A percentile compares a stretch with the other conserved stretches of the same genome.
Evolutionary conservation across 1,284 basidiomycete genomes (phyloP).

Genomic region (Microbotryum intermedium): DNA sequence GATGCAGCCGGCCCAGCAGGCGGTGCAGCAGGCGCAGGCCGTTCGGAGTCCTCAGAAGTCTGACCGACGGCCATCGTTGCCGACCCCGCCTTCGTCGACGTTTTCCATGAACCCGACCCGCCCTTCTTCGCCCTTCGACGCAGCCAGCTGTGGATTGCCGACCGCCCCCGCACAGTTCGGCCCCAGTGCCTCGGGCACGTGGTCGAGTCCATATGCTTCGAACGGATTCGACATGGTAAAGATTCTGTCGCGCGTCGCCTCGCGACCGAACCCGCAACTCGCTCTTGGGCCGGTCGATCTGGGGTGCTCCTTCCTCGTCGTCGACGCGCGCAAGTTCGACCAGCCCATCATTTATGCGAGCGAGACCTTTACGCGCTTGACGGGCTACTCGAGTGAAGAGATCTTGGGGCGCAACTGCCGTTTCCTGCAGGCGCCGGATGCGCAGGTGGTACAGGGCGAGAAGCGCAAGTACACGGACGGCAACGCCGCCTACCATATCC

Average conservation of each 20-base stretch:
- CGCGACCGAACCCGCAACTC: conserved; percentile 64
- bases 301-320: conserved; percentile 79
- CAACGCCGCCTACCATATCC: conserved; percentile 53
- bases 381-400: conserved; percentile 61
- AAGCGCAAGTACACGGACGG: conserved; percentile 57
- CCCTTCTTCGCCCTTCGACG: conserved; percentile 8
- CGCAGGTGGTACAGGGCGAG: conserved; percentile 48
- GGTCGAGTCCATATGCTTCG: conserved; percentile 57
- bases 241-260: conserved; percentile 66
- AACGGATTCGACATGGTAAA: conserved; percentile 83
- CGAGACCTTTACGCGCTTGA: conserved; percentile 67
- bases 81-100: not conserved
- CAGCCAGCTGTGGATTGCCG: conserved; percentile 10
- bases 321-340: conserved; percentile 70
- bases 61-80: not conserved
- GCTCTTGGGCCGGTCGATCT: conserved; percentile 82
- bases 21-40: not conserved
- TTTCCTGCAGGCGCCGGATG: conserved; percentile 63
- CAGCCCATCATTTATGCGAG: conserved; percentile 80
- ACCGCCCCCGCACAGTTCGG: not conserved
- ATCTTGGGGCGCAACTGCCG: conserved; percentile 22
- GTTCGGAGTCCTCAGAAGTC: too few species aligned
- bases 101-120: conserved; percentile 6
- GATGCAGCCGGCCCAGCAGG: not conserved
- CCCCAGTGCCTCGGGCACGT: conserved; percentile 1